phyloP scores from a whole-genome alignment of 352 stramenopile genomes.

The Thraustochytrium striatum region DNA sequence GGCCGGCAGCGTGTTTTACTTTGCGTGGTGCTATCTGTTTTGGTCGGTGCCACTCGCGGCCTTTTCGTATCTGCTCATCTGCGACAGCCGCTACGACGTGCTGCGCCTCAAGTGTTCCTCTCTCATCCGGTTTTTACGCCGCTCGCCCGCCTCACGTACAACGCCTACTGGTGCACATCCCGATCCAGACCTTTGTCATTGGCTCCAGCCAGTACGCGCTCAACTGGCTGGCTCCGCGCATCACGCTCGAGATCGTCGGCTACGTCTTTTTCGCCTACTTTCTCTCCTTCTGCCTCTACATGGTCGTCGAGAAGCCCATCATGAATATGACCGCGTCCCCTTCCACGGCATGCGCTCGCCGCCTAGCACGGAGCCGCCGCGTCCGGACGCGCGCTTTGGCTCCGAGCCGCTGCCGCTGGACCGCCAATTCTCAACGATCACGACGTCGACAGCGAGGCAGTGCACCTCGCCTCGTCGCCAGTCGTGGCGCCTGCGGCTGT shows the following conservation, averaged over 20 bases:
- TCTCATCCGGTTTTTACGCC: constrained; percentile 48
- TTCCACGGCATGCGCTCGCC: not conserved
- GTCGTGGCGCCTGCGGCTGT: too few relatives aligned
- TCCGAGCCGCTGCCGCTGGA: not conserved
- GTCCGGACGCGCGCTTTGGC: not conserved
- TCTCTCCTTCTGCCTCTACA: constrained; percentile 44
- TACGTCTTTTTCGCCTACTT: constrained; percentile 50
- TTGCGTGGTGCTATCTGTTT: not conserved
- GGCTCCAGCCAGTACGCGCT: not conserved
- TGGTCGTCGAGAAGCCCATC: constrained; percentile 56
- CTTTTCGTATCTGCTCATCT: constrained; percentile 46
- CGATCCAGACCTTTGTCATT: constrained; percentile 49
- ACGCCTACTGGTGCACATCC: constrained; percentile 54
- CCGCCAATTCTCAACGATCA: constrained; percentile 21
- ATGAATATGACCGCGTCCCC: constrained; percentile 37
- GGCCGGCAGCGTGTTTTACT: not conserved
- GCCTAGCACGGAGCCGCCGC: not conserved
- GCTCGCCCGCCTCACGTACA: constrained; percentile 54
- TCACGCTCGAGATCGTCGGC: constrained; percentile 52
- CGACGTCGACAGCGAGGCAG: constrained; percentile 9
- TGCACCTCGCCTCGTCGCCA: constrained; percentile 4
- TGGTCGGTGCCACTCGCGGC: constrained; percentile 43
- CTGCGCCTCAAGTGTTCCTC: constrained; percentile 50
- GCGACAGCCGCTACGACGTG: constrained; percentile 49
- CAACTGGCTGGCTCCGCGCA: constrained; percentile 32